These are phyloP conservation scores for Volutella citrinella DNA, from an alignment of 2,329 filamentous ascomycete species.

Conservation along the genomic window DNA sequence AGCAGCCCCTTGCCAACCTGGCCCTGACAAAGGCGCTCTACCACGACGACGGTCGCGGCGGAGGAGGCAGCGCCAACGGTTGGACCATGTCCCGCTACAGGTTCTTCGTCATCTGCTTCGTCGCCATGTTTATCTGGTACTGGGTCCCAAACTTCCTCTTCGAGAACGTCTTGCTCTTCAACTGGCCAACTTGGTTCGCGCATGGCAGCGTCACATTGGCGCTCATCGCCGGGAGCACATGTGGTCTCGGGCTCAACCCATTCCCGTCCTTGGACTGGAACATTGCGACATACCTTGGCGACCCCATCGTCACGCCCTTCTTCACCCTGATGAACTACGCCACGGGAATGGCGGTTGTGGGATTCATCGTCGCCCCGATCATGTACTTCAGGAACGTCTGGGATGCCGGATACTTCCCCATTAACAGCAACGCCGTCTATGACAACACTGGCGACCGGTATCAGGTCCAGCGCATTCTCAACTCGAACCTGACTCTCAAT, in stretches of 20 bases:
- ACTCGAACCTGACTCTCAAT: constrained; percentile 46
- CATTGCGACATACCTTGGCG: constrained; percentile 24
- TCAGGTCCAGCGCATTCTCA: constrained; percentile 50
- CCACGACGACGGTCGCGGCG: constrained; percentile 12
- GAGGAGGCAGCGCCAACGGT: constrained; percentile 17
- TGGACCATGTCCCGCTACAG: constrained; percentile 28
- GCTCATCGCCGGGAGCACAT: constrained; percentile 32
- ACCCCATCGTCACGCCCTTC: constrained; percentile 29
- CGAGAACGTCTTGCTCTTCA: constrained; percentile 42
- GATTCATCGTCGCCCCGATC: constrained; percentile 48
- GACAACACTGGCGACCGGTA: constrained; percentile 55
- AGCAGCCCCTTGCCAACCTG: constrained; percentile 43
- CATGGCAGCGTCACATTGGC: constrained; percentile 36
- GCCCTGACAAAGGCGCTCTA: constrained; percentile 34
- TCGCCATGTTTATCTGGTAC: constrained; percentile 48
- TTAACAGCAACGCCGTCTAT: constrained; percentile 52
- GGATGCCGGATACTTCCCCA: constrained; percentile 52
- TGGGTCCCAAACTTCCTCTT: constrained; percentile 52
- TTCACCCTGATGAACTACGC: constrained; percentile 28
- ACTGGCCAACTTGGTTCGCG: constrained; percentile 50
- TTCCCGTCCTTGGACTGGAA: constrained; percentile 41
- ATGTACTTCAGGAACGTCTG: constrained; percentile 45
- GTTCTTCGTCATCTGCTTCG: constrained; percentile 42
- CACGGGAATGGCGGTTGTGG: constrained; percentile 43
- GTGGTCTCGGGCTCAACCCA: constrained; percentile 37